phyloP scores from a whole-genome alignment of 116 monocot species.

The Zostera marina region DNA sequence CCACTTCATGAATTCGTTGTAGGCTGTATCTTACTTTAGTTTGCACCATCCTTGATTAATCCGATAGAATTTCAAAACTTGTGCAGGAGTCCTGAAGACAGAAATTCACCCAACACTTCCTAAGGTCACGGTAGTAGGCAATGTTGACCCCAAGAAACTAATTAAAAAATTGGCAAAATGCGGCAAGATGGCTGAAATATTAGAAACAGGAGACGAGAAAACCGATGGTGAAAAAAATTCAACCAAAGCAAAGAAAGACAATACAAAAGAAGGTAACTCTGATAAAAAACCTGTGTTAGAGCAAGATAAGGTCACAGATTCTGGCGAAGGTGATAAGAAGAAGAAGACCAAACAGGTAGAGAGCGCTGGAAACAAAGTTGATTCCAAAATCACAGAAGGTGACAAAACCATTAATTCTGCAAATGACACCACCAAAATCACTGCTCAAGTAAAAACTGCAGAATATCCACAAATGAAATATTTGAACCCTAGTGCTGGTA shows the following conservation, averaged over 20 bases:
- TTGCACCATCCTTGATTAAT: background rate
- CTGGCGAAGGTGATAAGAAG: constrained; percentile 2
- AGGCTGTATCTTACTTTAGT: too few species aligned
- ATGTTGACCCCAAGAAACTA: constrained; percentile 28
- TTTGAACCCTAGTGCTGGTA: constrained; percentile 7
- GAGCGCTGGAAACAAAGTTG: constrained; percentile 1
- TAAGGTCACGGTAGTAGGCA: constrained; percentile 53
- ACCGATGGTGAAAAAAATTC: background rate
- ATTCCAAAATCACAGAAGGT: background rate
- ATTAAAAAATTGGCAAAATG: constrained; percentile 46
- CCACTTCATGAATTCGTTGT: background rate
- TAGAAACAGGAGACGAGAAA: constrained; percentile 15
- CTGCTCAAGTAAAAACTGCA: background rate
- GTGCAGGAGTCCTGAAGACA: constrained; percentile 53
- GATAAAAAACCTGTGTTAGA: background rate
- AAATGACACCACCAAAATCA: background rate
- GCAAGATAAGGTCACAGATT: background rate
- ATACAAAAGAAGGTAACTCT: constrained; percentile 1
- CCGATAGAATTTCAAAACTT: background rate
- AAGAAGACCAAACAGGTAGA: constrained; percentile 5
- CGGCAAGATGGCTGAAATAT: constrained; percentile 48
- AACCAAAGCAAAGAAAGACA: constrained; percentile 1
- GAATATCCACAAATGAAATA: constrained; percentile 14
- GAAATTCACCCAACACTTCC: constrained; percentile 77
- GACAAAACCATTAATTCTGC: background rate